Percentiles rank a stretch among this genome's conserved stretches.
Conservation (phyloP, 1,284 basidiomycete species). For the Phenoliferia sp. region DNA sequence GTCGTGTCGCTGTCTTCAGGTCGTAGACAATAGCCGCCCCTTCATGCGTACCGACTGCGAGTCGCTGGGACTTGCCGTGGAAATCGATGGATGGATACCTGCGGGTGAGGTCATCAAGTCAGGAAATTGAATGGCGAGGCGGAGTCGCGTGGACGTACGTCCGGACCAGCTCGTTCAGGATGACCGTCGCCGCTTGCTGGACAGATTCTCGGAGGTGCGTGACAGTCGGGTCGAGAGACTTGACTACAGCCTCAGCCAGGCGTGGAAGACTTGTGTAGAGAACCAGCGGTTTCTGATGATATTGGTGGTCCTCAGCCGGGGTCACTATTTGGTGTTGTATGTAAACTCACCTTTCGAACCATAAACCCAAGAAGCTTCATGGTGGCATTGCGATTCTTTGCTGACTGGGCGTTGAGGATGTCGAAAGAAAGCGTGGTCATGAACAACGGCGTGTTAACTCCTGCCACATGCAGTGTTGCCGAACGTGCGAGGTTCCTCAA, state of each 20-base stretch:
- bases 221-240: slow-evolving; percentile 87
- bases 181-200: slow-evolving; percentile 85
- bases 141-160: slow-evolving; percentile 54
- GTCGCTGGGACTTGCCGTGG: slow-evolving; percentile 73
- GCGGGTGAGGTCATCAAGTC: slow-evolving; percentile 4
- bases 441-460: slow-evolving; percentile 79
- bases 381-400: slow-evolving; percentile 73
- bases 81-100: slow-evolving; percentile 92
- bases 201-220: slow-evolving; percentile 79
- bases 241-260: slow-evolving; percentile 91
- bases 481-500: slow-evolving; percentile 39
- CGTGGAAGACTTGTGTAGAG: slow-evolving; percentile 80
- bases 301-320: background rate
- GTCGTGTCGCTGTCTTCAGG: slow-evolving; percentile 85
- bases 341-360: slow-evolving; percentile 66
- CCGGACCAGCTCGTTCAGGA: slow-evolving; percentile 80
- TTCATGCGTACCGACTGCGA: slow-evolving; percentile 90
- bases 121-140: background rate
- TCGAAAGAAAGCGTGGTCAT: slow-evolving; percentile 92
- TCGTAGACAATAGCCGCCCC: slow-evolving; percentile 77
- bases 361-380: slow-evolving; percentile 92
- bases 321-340: background rate
- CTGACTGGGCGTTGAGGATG: slow-evolving; percentile 68
- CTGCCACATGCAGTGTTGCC: slow-evolving; percentile 80
- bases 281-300: slow-evolving; percentile 67